Conservation (phyloP, 768 basidiomycete species). For the Serendipita sp. region DNA sequence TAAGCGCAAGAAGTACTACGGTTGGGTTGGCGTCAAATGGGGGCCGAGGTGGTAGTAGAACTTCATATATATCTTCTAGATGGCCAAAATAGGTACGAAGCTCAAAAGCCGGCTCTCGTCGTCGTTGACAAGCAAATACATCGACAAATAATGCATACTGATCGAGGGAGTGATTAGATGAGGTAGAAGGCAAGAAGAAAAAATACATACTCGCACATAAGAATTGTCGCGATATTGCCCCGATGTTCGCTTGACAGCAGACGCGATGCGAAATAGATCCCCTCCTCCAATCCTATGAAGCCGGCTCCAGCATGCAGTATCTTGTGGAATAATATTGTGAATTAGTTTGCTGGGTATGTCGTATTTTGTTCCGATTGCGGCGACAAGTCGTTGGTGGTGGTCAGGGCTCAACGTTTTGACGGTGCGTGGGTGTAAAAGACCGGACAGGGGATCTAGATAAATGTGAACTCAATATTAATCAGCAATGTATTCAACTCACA, state of each 20-base stretch:
- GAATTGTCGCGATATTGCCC: conserved; percentile 19
- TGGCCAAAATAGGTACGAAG: conserved; percentile 21
- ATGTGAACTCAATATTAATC: not conserved
- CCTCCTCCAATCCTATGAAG: conserved; percentile 18
- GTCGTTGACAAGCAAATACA: conserved; percentile 13
- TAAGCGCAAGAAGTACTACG: conserved; percentile 18
- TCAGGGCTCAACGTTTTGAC: not conserved
- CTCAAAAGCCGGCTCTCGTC: not conserved
- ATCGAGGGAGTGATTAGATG: not conserved
- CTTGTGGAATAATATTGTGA: conserved; percentile 9
- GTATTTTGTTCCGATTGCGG: conserved; percentile 10
- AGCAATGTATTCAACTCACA: too few species aligned
- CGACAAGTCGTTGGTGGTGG: not conserved
- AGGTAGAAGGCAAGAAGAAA: not conserved
- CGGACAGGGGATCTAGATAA: not conserved
- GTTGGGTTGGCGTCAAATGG: conserved; percentile 7
- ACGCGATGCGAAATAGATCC: conserved; percentile 19
- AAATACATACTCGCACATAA: conserved; percentile 23
- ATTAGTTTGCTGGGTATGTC: conserved; percentile 12
- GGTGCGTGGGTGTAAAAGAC: not conserved
- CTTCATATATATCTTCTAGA: conserved; percentile 20
- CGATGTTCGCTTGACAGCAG: conserved; percentile 11
- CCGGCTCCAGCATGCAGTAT: conserved; percentile 19
- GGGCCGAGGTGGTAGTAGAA: conserved; percentile 12
- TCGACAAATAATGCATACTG: conserved; percentile 25